Conservation (phyloP, 495 filamentous ascomycete genomes). For the Acidiella bohemica region DNA sequence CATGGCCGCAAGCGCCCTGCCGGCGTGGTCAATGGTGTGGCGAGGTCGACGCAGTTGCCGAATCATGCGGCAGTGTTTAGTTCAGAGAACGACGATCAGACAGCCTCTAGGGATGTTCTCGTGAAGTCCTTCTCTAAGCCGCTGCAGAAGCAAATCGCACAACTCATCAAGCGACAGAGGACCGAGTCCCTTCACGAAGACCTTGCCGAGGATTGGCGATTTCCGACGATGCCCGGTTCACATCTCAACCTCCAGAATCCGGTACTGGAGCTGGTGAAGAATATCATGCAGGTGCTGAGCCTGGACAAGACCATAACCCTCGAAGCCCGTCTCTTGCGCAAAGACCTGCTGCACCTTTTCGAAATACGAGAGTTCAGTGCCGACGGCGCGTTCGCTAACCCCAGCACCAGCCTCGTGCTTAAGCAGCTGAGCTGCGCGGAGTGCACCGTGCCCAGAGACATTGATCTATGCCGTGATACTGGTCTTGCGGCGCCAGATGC, state of each 20-base stretch:
- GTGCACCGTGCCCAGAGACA: constrained; percentile 75
- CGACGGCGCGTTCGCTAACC: constrained; percentile 77
- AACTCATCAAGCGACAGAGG: constrained; percentile 66
- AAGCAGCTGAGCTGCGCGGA: constrained; percentile 67
- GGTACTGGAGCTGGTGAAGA: constrained; percentile 77
- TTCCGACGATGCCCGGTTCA: constrained; percentile 73
- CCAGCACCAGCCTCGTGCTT: constrained; percentile 58
- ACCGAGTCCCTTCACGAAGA: constrained; percentile 85
- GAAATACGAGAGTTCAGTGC: constrained; percentile 88
- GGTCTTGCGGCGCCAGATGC: constrained; percentile 35
- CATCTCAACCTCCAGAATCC: constrained; percentile 60
- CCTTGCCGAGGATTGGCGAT: constrained; percentile 72
- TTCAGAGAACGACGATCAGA: constrained; percentile 39
- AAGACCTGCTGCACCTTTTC: constrained; percentile 77
- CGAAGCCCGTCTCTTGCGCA: constrained; percentile 73
- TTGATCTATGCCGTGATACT: constrained; percentile 91
- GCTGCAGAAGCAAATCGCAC: constrained; percentile 71
- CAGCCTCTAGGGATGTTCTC: constrained; percentile 48
- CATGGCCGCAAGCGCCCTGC: constrained; percentile 62
- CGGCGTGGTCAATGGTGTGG: constrained; percentile 28
- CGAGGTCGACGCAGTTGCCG: constrained; percentile 68
- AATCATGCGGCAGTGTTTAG: constrained; percentile 43
- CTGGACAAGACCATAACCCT: constrained; percentile 78
- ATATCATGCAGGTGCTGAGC: constrained; percentile 76
- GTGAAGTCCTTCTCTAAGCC: constrained; percentile 71